Percentiles rank a stretch among this genome's conserved stretches.
Conservation (phyloP, 371 early-diverging fungal species). For the Cokeromyces recurvatus region DNA sequence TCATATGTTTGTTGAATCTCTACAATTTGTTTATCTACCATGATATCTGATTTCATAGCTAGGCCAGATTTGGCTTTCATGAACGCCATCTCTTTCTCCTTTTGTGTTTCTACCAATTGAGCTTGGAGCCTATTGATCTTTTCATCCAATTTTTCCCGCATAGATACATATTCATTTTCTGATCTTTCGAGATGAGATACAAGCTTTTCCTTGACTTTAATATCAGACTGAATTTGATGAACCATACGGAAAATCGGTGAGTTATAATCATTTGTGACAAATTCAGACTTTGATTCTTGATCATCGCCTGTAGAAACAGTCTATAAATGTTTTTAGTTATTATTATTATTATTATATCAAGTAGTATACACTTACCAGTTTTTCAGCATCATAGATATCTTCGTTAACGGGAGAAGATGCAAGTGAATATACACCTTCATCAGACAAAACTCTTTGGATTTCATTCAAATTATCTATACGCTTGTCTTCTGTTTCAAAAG, state of each 20-base stretch:
- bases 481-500: slow-evolving; percentile 35
- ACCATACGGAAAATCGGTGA: slow-evolving; percentile 45
- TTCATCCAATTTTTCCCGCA: slow-evolving; percentile 71
- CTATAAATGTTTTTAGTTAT: too few relatives aligned
- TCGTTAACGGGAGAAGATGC: slow-evolving; percentile 22
- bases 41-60: slow-evolving; percentile 16
- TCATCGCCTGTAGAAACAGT: neutral
- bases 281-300: slow-evolving; percentile 4
- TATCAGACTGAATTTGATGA: slow-evolving; percentile 68
- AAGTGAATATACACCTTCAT: slow-evolving; percentile 31
- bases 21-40: slow-evolving; percentile 5
- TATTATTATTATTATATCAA: too few relatives aligned
- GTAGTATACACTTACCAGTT: too few relatives aligned
- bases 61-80: slow-evolving; percentile 20
- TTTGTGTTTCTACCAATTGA: slow-evolving; percentile 53
- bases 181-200: slow-evolving; percentile 55
- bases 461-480: slow-evolving; percentile 17
- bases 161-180: slow-evolving; percentile 50
- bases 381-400: slow-evolving; percentile 27
- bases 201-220: slow-evolving; percentile 62
- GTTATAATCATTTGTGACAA: too few relatives aligned
- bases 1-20: slow-evolving; percentile 56
- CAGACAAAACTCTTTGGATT: slow-evolving; percentile 25
- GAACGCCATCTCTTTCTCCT: slow-evolving; percentile 66
- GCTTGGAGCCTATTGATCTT: slow-evolving; percentile 56